Percentiles rank a stretch among this genome's conserved stretches.
Conservation (phyloP, 1,284 basidiomycete genomes). For the Papiliotrema terrestris region DNA sequence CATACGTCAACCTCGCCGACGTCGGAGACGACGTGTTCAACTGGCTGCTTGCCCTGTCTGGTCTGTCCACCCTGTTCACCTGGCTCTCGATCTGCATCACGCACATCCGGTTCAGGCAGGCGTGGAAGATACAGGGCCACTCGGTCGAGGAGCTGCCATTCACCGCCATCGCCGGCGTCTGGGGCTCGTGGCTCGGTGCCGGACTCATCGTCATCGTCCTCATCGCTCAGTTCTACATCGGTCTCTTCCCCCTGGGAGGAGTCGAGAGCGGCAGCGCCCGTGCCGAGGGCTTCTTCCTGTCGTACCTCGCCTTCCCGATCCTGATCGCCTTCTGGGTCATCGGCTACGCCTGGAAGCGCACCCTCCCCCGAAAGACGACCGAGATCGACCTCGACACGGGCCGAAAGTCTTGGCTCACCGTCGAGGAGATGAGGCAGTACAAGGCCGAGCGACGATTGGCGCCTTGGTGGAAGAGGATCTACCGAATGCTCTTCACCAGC, state of each 20-base stretch:
- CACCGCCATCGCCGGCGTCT: slow-evolving; percentile 51
- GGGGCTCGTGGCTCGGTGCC: slow-evolving; percentile 50
- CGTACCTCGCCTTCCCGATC: slow-evolving; percentile 5
- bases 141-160: slow-evolving; percentile 53
- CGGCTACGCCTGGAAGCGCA: slow-evolving; percentile 7
- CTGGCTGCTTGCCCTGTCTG: slow-evolving; percentile 54
- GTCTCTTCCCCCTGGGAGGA: slow-evolving; percentile 8
- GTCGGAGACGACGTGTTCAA: slow-evolving; percentile 40
- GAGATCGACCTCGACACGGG: slow-evolving; percentile 10
- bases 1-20: slow-evolving; percentile 40
- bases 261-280: not conserved
- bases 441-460: slow-evolving; percentile 4
- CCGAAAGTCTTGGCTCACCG: slow-evolving; percentile 6
- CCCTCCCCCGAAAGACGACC: not conserved
- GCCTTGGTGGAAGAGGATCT: slow-evolving; percentile 5
- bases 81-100: slow-evolving; percentile 43
- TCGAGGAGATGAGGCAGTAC: not conserved
- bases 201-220: slow-evolving; percentile 38
- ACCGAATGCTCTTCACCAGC: slow-evolving; percentile 8
- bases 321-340: not conserved
- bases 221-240: slow-evolving; percentile 44
- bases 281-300: slow-evolving; percentile 6
- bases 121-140: slow-evolving; percentile 53
- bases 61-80: slow-evolving; percentile 54
- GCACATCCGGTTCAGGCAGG: slow-evolving; percentile 51